Conservation (phyloP, 2,329 filamentous ascomycete genomes). For the Pseudogymnoascus sp. region DNA sequence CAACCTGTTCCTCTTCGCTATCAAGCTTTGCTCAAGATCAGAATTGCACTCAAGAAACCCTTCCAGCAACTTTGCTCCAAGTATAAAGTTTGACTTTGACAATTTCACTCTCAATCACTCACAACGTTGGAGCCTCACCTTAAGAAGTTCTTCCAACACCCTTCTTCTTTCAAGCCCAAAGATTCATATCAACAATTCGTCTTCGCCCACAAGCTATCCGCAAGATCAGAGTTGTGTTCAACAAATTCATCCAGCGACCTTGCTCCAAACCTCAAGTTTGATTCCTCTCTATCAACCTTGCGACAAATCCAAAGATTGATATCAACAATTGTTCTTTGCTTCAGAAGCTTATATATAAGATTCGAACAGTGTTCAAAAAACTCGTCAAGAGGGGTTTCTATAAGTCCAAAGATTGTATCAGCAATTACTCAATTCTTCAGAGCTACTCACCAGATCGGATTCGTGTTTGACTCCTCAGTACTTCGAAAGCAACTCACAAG, state of each 20-base stretch:
- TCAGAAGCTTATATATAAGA: neutral
- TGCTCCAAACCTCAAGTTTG: neutral
- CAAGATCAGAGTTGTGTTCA: neutral
- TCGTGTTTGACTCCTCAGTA: neutral
- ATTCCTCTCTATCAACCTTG: neutral
- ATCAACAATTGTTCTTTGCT: neutral
- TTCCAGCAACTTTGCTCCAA: neutral
- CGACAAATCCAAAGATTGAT: neutral
- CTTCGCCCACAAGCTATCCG: neutral
- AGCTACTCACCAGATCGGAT: neutral
- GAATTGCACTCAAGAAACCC: neutral
- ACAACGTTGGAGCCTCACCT: neutral
- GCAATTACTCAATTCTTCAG: neutral
- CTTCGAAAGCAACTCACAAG: neutral
- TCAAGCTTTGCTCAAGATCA: neutral
- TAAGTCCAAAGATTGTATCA: constrained; percentile 2
- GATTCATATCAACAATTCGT: neutral
- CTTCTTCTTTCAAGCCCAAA: neutral
- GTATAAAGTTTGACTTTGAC: neutral
- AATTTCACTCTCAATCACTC: neutral
- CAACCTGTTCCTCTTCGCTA: neutral
- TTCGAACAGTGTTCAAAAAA: neutral
- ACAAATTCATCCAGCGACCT: neutral
- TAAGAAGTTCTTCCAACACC: neutral
- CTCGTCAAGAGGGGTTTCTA: neutral